These are phyloP conservation scores for Echites panduratus DNA, from an alignment of 257 asterid species.

Conservation along the genomic window DNA sequence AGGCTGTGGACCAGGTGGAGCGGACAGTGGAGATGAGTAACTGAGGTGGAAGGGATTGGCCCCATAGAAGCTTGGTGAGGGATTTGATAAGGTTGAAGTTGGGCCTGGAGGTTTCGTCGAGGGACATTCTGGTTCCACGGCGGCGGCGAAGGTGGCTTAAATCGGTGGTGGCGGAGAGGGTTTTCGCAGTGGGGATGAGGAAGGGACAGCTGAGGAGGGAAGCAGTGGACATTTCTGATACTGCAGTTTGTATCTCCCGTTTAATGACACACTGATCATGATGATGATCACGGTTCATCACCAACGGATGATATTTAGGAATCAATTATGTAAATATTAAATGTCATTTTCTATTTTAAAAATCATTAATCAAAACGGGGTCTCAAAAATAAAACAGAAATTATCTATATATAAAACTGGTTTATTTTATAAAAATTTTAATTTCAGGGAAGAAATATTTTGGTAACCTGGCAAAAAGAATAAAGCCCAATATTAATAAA, in stretches of 20 bases:
- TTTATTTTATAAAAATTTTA: no score
- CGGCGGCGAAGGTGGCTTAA: not conserved
- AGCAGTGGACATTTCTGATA: conserved; percentile 7
- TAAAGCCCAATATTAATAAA: no score
- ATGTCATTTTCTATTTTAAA: no score
- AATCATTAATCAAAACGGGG: no score
- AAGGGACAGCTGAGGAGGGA: conserved; percentile 7
- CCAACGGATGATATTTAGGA: no score
- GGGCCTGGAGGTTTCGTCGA: conserved; percentile 18
- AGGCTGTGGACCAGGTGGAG: conserved; percentile 75
- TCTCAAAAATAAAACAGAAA: no score
- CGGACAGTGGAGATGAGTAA: conserved; percentile 95
- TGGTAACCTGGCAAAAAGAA: no score
- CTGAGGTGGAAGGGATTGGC: conserved; percentile 82
- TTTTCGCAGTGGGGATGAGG: not conserved
- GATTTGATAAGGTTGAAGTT: conserved; percentile 49
- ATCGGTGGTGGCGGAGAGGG: not conserved
- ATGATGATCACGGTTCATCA: no score
- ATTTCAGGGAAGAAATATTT: no score
- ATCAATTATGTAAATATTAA: no score
- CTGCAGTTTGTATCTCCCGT: not conserved
- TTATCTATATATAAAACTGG: no score
- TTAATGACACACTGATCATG: not conserved
- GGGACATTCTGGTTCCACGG: conserved; percentile 16
- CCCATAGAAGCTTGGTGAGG: conserved; percentile 77